These are phyloP conservation scores for Rhodotorula sp. DNA, from an alignment of 1,284 basidiomycete species.

Conservation along the genomic window DNA sequence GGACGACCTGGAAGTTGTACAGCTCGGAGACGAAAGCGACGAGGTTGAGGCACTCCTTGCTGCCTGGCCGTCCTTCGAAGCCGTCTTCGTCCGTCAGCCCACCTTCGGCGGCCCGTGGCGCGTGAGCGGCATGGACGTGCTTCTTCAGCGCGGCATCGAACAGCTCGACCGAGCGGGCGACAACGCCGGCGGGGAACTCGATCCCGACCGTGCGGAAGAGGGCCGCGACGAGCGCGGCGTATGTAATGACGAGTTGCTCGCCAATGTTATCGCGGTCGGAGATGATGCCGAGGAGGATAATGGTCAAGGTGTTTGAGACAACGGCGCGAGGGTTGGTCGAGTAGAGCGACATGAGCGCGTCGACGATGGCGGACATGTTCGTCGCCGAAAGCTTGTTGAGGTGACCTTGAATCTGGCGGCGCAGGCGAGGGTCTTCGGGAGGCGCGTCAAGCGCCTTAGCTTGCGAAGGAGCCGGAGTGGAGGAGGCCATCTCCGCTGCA, in stretches of 20 bases:
- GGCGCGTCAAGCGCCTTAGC: slow-evolving; percentile 15
- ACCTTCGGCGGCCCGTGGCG: neutral
- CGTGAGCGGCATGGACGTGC: slow-evolving; percentile 12
- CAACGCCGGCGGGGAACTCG: slow-evolving; percentile 70
- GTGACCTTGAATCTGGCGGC: slow-evolving; percentile 63
- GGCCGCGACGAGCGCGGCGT: slow-evolving; percentile 82
- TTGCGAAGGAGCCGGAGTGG: neutral
- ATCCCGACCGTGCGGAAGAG: slow-evolving; percentile 82
- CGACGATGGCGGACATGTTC: slow-evolving; percentile 78
- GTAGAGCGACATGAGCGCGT: slow-evolving; percentile 75
- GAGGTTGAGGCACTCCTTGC: slow-evolving; percentile 85
- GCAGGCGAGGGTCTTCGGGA: slow-evolving; percentile 57
- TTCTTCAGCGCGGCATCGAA: slow-evolving; percentile 26
- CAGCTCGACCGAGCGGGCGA: slow-evolving; percentile 39
- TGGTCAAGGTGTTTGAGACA: slow-evolving; percentile 76
- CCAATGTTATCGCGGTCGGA: slow-evolving; percentile 75
- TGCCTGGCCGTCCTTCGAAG: slow-evolving; percentile 39
- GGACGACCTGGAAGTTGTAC: slow-evolving; percentile 93
- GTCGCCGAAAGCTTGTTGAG: slow-evolving; percentile 45
- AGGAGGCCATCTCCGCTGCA: slow-evolving; percentile 30
- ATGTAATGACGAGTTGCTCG: slow-evolving; percentile 83
- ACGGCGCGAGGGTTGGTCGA: slow-evolving; percentile 75
- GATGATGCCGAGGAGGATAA: slow-evolving; percentile 76
- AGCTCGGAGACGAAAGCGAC: slow-evolving; percentile 84
- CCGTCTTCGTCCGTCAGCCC: slow-evolving; percentile 42